Evolutionary conservation across 1,284 basidiomycete species (phyloP).

Genomic region (Apiotrichum veenhuisii): DNA sequence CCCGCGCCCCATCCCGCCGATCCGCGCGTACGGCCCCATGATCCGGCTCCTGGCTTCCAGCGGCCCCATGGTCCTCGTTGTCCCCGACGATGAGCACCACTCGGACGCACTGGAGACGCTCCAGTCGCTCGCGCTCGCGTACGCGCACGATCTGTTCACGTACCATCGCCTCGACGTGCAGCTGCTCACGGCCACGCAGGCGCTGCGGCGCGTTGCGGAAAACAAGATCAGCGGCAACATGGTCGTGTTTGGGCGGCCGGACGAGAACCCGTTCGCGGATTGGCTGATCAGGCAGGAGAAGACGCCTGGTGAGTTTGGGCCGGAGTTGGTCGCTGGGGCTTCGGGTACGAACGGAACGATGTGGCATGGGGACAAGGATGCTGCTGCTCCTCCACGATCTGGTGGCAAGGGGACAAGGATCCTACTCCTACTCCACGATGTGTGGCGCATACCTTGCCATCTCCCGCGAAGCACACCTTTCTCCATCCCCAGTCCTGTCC

Average conservation of each 20-base stretch:
- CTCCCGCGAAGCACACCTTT: no score
- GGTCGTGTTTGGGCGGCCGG: constrained; percentile 51
- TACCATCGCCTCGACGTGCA: constrained; percentile 67
- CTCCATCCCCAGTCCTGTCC: no score
- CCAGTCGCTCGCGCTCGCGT: constrained; percentile 57
- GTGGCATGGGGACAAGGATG: no score
- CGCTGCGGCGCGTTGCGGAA: constrained; percentile 28
- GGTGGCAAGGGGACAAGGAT: no score
- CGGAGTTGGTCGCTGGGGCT: no score
- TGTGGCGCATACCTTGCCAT: not conserved
- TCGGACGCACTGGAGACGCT: constrained; percentile 14
- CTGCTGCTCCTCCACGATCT: no score
- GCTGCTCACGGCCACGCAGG: constrained; percentile 56
- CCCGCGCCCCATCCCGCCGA: constrained; percentile 5
- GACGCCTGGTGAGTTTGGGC: constrained; percentile 33
- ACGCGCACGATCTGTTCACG: constrained; percentile 63
- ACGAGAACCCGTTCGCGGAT: constrained; percentile 37
- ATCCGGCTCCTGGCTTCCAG: constrained; percentile 60
- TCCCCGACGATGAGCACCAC: constrained; percentile 45
- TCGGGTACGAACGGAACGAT: no score
- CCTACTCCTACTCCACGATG: no score
- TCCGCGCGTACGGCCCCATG: constrained; percentile 57
- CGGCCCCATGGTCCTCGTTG: constrained; percentile 58
- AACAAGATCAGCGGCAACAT: constrained; percentile 55
- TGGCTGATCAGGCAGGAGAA: constrained; percentile 29